Evolutionary conservation across 768 basidiomycete genomes (phyloP).

Genomic region (Kwoniella pini): DNA sequence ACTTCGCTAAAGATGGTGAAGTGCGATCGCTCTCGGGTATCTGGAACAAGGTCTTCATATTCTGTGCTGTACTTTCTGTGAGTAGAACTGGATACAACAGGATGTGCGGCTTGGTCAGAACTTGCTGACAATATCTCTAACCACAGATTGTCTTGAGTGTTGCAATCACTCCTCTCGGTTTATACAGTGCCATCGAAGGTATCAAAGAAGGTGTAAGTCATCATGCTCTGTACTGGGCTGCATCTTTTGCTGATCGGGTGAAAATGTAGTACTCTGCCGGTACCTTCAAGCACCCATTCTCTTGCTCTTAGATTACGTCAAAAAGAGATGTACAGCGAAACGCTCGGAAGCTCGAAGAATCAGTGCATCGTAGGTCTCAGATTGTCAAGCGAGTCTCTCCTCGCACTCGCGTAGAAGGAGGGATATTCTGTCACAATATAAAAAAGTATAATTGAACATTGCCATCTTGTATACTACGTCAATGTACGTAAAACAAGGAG

Average conservation of each 20-base stretch:
- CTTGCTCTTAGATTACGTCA: constrained; percentile 27
- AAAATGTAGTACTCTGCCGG: constrained; percentile 27
- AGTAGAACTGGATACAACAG: no score
- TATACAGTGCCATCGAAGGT: constrained; percentile 33
- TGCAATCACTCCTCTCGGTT: constrained; percentile 37
- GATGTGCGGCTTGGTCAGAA: no score
- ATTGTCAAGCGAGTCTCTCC: no score
- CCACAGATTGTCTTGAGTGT: constrained; percentile 29
- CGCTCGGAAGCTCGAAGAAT: no score
- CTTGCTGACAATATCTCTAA: no score
- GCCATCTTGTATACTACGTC: no score
- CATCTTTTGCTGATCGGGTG: neutral
- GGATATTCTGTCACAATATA: no score
- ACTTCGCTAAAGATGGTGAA: constrained; percentile 16
- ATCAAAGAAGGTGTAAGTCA: constrained; percentile 24
- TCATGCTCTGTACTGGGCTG: constrained; percentile 8
- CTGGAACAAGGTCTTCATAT: constrained; percentile 6
- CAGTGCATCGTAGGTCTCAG: no score
- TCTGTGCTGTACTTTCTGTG: constrained; percentile 9
- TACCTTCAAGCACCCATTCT: constrained; percentile 33
- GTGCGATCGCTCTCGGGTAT: constrained; percentile 1
- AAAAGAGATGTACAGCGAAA: no score
- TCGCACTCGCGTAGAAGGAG: neutral
- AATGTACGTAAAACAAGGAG: no score
- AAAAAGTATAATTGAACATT: no score